Percentiles rank a stretch among this genome's conserved stretches.
phyloP scores from a whole-genome alignment of 805 yeast genomes.

The Saccharomycopsis microspora region DNA sequence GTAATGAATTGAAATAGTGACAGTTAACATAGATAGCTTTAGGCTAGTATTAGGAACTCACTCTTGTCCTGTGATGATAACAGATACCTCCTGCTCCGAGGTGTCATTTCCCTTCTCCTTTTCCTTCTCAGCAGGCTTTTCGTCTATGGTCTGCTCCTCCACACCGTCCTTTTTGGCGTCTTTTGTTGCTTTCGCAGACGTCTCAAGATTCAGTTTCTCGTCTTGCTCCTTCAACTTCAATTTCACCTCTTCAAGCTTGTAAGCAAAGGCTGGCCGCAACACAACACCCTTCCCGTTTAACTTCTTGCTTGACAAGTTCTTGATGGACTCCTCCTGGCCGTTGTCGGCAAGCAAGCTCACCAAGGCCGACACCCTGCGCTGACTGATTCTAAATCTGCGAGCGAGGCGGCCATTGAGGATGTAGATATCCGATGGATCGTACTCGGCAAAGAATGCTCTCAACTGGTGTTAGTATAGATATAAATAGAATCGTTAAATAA shows the following conservation, averaged over 20 bases:
- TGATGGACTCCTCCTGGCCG: constrained; percentile 33
- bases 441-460: constrained; percentile 33
- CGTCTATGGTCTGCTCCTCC: neutral
- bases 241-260: constrained; percentile 34
- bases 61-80: neutral
- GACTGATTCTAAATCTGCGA: constrained; percentile 20
- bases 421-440: constrained; percentile 35
- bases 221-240: constrained; percentile 20
- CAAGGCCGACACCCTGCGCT: constrained; percentile 37
- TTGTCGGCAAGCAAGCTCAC: constrained; percentile 33
- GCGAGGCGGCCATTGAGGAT: constrained; percentile 30
- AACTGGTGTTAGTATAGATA: constrained; percentile 23
- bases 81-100: neutral
- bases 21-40: too few species aligned
- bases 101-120: neutral
- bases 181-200: neutral
- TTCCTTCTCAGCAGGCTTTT: neutral
- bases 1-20: too few species aligned
- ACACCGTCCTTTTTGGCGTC: neutral
- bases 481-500: constrained; percentile 33
- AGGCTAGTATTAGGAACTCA: too few species aligned
- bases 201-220: neutral
- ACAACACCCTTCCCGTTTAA: constrained; percentile 26
- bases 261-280: constrained; percentile 29
- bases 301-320: constrained; percentile 26